Evolutionary conservation across 2,329 filamentous ascomycete species (phyloP), one percentile per base, ranked within the genome.

Genomic region (Fusarium incarnatum): DNA sequence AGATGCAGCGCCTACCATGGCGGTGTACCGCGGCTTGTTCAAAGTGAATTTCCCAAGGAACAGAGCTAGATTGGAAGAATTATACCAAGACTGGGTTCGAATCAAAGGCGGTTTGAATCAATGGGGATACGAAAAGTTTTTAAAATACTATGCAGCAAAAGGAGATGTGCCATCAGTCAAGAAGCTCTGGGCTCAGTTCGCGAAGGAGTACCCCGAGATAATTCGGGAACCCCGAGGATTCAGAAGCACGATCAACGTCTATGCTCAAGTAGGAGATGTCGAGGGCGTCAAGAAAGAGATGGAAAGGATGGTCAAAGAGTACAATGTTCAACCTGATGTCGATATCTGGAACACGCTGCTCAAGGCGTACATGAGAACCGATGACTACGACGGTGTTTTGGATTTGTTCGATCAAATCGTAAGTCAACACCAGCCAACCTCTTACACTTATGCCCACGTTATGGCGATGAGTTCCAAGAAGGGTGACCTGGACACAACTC

Each of bases 331-430:
- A 44, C 91, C 90, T 9, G 87, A 89, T 68, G 78, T 85, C 2
- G 77, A 83, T 37, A 88, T 87, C 67, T 97, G 92, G 91, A 97
- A 97, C 75, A 89, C 90, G 23, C 79, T 97, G 28, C 83, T 98
- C 47, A 88, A 91, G 73, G 90, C 91, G 5, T 87, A 94, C 78
- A 85, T 86, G 20, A 89, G 88, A 71, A 86, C 87, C 1, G 85
- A 88, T 49, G 89, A 96, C 75, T 86, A 92, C 45, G 83, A 88
- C n/a, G 87, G 88, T 8, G 91, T 90, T 15, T 81, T 93, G 60
- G 77, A 83, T 9, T 84, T 86, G 50, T 94, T 97, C 73, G 84
- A 89, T 20, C 80, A 85, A 12, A 85, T 96, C 68, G 84, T 71
- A 73, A 77, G 66, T 74, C 81, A 64, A 32, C 73, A 88, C 6